phyloP scores from a whole-genome alignment of 352 stramenopile genomes.

The Phytopythium kandeliae region DNA sequence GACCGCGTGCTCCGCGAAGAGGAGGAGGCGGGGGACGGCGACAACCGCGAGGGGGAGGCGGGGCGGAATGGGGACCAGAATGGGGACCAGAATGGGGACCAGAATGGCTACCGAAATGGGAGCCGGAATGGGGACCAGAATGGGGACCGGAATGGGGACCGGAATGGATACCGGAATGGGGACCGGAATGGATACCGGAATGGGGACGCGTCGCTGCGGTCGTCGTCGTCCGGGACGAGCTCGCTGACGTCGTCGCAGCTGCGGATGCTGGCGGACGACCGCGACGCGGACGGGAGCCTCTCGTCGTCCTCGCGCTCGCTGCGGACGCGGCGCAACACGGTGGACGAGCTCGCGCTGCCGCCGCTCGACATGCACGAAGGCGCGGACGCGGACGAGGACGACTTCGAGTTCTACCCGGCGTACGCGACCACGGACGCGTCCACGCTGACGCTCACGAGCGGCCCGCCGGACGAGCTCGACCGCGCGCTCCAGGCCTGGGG shows the following conservation, averaged over 20 bases:
- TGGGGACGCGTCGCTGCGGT: no score
- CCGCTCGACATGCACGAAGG: slow-evolving; percentile 3
- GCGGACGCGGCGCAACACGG: slow-evolving; percentile 2
- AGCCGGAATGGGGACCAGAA: slow-evolving; percentile 4
- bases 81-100: slow-evolving; percentile 5
- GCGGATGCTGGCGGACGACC: slow-evolving; percentile 19
- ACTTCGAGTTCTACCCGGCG: slow-evolving; percentile 42
- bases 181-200: slow-evolving; percentile 2
- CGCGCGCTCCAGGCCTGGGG: slow-evolving; percentile 13
- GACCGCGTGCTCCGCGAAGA: no score
- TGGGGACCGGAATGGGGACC: no score
- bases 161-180: no score
- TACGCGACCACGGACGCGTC: slow-evolving; percentile 9
- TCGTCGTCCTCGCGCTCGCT: not conserved
- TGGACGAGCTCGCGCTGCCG: not conserved
- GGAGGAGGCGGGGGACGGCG: not conserved
- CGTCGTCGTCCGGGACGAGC: slow-evolving; percentile 11
- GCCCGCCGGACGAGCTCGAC: slow-evolving; percentile 5
- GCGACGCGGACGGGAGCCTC: slow-evolving; percentile 17
- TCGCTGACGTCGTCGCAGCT: slow-evolving; percentile 33
- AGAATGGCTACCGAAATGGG: no score
- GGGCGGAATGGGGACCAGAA: slow-evolving; percentile 4
- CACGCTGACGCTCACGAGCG: slow-evolving; percentile 8
- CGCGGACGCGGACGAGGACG: slow-evolving; percentile 22
- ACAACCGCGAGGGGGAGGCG: not conserved